phyloP scores from a whole-genome alignment of 2,329 filamentous ascomycete species.

The Lecanosticta acicola region DNA sequence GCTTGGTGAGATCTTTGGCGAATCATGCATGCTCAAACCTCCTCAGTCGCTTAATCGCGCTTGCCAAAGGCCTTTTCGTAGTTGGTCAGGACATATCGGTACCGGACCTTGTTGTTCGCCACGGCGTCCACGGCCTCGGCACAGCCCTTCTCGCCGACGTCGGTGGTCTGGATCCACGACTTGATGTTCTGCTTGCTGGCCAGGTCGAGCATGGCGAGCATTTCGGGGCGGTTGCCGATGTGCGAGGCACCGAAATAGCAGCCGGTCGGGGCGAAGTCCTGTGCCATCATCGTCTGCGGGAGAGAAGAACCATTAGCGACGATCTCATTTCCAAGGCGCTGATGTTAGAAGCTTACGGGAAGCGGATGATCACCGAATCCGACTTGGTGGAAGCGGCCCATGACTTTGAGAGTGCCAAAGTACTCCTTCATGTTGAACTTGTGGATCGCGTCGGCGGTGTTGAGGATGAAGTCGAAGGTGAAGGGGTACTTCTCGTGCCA shows the following conservation, averaged over 20 bases:
- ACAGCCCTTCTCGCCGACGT: conserved; percentile 64
- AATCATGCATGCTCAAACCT: too few species aligned
- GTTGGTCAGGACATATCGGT: conserved; percentile 64
- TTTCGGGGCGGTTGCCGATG: conserved; percentile 44
- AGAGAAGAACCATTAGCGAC: background rate
- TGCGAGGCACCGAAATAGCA: conserved; percentile 48
- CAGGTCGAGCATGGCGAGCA: conserved; percentile 48
- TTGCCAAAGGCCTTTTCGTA: conserved; percentile 63
- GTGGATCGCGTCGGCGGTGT: conserved; percentile 63
- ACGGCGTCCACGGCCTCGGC: conserved; percentile 65
- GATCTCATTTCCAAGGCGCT: conserved; percentile 64
- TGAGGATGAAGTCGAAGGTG: conserved; percentile 71
- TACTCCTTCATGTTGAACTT: conserved; percentile 63
- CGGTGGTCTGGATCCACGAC: conserved; percentile 58
- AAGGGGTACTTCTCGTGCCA: conserved; percentile 53
- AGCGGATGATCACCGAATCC: conserved; percentile 72
- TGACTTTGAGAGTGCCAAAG: conserved; percentile 72
- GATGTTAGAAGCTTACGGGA: conserved; percentile 61
- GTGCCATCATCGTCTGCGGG: conserved; percentile 44
- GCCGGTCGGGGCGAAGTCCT: conserved; percentile 70
- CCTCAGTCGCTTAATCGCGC: conserved; percentile 34
- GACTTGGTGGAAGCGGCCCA: conserved; percentile 73
- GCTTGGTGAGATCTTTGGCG: too few species aligned
- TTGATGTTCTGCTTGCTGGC: conserved; percentile 48
- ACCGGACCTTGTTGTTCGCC: conserved; percentile 61